Base-by-base conservation (phyloP, 2,329 filamentous ascomycete genomes). In the Alternaria atra region DNA sequence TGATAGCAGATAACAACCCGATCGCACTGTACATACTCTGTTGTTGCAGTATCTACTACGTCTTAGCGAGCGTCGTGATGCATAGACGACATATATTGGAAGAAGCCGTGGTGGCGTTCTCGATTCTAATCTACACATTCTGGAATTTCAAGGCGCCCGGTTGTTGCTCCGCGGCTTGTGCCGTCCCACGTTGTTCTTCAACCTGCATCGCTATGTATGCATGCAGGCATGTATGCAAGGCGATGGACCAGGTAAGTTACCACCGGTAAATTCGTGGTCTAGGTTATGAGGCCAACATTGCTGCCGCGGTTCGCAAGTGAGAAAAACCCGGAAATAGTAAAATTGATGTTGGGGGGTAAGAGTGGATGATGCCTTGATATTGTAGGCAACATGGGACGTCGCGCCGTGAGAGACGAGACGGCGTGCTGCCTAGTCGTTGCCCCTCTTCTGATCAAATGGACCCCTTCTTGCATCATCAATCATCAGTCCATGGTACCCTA, bases 381-480 rank as follows among this genome's bases (percentile, higher is more conserved):
- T 48, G 46, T 48, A 48, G 13, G n/a, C 30, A 48, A 48, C 23
- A 17, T 48, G 23, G 12, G 30, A 48, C 20, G 15, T 34, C 20
- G 46, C 46, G n/a, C 20, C 20, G 20, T 17, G 7, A 23, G 20
- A 35, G 20, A 34, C 25, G 30, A 48, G 44, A 48, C 29, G n/a
- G 17, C 23, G 44, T 47, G 9, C 37, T 32, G 29, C n/a, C 27
- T 23, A 32, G 29, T 32, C 15, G 25, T 15, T 35, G 46, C 46
- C 30, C 20, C 12, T 35, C 46, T 23, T 35, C 17, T n/a, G 1
- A 34, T 35, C 46, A 5, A 48, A 20, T 13, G 25, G 17, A 27
- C 46, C 30, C 46, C 46, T 50, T 50, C 46, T 35, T 35, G 13
- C 46, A 50, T 35, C 46, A 50, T 50, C 20, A 17, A 47, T 15